A percentile compares a stretch with the other conserved stretches of the same genome.
phyloP scores from a whole-genome alignment of 331 rosid species.

The Spiraea crenata region DNA sequence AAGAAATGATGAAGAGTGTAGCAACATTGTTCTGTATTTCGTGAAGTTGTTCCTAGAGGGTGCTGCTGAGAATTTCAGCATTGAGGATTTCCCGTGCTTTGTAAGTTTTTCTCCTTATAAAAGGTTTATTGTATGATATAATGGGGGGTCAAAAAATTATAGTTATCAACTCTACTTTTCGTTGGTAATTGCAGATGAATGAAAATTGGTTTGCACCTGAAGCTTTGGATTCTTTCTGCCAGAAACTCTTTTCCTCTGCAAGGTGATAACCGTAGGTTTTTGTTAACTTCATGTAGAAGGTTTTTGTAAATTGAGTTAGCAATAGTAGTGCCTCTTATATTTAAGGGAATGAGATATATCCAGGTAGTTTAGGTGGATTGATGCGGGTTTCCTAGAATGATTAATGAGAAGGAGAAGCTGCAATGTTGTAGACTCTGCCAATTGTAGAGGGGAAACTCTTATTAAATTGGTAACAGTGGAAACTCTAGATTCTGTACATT shows the following conservation, averaged over 20 bases:
- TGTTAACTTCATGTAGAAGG: not conserved
- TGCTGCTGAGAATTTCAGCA: slow-evolving; percentile 61
- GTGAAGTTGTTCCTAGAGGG: slow-evolving; percentile 50
- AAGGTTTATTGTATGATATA: not conserved
- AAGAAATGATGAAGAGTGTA: slow-evolving; percentile 66
- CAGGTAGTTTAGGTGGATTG: not conserved
- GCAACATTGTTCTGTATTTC: slow-evolving; percentile 66
- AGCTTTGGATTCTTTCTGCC: slow-evolving; percentile 42
- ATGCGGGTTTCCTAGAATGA: not conserved
- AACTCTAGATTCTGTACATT: too few species aligned
- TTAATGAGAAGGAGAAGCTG: not conserved
- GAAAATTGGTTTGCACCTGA: slow-evolving; percentile 55
- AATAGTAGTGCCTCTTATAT: not conserved
- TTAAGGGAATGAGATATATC: not conserved
- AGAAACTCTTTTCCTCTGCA: slow-evolving; percentile 29
- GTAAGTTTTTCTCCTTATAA: slow-evolving; percentile 36
- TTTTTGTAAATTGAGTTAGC: not conserved
- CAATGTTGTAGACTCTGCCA: not conserved
- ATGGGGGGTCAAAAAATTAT: not conserved
- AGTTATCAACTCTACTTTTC: slow-evolving; percentile 1
- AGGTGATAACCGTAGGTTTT: not conserved
- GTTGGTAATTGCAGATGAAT: slow-evolving; percentile 58
- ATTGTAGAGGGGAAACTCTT: too few species aligned
- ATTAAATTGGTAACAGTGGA: too few species aligned
- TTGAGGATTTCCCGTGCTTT: slow-evolving; percentile 57